Conservation (phyloP, 495 filamentous ascomycete genomes). For the Chaetomidium leptoderma region DNA sequence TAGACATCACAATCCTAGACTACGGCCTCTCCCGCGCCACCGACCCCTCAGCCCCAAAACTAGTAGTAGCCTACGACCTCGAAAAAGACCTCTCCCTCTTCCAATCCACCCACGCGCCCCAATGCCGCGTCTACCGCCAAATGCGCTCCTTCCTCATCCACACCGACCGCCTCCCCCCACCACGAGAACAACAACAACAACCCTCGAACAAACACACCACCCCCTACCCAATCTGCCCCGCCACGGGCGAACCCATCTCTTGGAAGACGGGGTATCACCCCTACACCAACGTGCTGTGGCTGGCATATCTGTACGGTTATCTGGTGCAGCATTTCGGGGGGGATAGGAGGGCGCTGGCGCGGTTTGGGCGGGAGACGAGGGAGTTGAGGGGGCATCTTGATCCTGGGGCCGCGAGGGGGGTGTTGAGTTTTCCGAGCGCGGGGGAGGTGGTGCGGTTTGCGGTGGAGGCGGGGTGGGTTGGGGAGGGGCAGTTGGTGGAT, state of each 20-base stretch:
- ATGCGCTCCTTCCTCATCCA: conserved; percentile 49
- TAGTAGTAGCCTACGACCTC: conserved; percentile 43
- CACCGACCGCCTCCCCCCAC: conserved; percentile 27
- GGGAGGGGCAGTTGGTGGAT: conserved; percentile 42
- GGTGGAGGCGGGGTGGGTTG: conserved; percentile 44
- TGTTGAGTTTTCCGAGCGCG: conserved; percentile 40
- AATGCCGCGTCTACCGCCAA: conserved; percentile 47
- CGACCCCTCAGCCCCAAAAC: conserved; percentile 5
- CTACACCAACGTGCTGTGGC: conserved; percentile 54
- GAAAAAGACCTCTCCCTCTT: conserved; percentile 52
- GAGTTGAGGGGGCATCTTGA: conserved; percentile 44
- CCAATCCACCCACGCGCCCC: conserved; percentile 44
- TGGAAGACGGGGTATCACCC: conserved; percentile 42
- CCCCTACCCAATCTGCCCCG: conserved; percentile 28
- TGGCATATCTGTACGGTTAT: conserved; percentile 47
- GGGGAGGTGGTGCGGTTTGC: conserved; percentile 43
- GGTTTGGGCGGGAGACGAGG: conserved; percentile 37
- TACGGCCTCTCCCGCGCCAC: conserved; percentile 77
- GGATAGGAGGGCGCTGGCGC: conserved; percentile 29
- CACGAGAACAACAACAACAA: conserved; percentile 6
- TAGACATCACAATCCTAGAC: conserved; percentile 82
- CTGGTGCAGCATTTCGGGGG: conserved; percentile 36
- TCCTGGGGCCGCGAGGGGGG: conserved; percentile 33
- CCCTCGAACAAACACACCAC: conserved; percentile 34
- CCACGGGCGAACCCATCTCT: conserved; percentile 34